Conservation (phyloP, 306 rosid genomes). For the Acacia melanoxylon region DNA sequence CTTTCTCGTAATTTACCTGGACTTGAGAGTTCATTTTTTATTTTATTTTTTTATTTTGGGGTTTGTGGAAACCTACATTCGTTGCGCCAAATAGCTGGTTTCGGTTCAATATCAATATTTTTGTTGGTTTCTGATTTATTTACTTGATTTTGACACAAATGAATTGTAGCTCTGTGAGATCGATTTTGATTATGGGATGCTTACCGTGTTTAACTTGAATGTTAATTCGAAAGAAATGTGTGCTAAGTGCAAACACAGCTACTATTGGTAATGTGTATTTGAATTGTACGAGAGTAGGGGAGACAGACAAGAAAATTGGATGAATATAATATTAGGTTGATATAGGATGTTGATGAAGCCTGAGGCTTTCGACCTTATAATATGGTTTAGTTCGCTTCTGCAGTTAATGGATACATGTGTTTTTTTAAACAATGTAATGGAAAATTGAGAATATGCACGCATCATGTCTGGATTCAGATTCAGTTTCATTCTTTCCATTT, state of each 20-base stretch:
- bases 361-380: background rate
- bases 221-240: background rate
- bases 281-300: slow-evolving; percentile 1
- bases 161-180: slow-evolving; percentile 22
- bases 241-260: slow-evolving; percentile 4
- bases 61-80: background rate
- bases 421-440: background rate
- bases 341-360: background rate
- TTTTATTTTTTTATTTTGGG: slow-evolving; percentile 6
- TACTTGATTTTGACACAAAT: background rate
- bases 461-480: background rate
- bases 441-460: background rate
- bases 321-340: background rate
- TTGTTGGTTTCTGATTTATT: slow-evolving; percentile 4
- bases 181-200: slow-evolving; percentile 6
- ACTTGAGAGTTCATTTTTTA: background rate
- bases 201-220: background rate
- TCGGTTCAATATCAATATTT: background rate
- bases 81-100: background rate
- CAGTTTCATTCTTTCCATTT: background rate
- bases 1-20: background rate
- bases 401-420: background rate
- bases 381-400: slow-evolving; percentile 6
- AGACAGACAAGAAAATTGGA: background rate
- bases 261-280: background rate